These are phyloP conservation scores for Begonia peltatifolia DNA, from an alignment of 306 rosid species.

Conservation along the genomic window DNA sequence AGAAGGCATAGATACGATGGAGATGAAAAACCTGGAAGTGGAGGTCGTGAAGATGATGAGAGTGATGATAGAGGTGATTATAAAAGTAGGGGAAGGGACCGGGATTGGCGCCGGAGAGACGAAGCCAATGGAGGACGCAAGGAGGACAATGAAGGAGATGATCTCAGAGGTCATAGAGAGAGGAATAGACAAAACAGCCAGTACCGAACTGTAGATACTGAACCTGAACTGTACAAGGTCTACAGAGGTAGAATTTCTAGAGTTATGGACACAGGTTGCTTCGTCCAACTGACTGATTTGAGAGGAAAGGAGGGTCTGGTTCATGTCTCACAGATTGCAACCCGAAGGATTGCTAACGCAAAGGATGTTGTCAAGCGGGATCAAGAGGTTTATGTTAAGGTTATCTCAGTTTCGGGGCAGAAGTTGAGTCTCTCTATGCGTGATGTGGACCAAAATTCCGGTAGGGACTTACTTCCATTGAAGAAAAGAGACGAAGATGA, in stretches of 20 bases:
- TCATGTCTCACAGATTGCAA: conserved; percentile 79
- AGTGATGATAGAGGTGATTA: conserved; percentile 12
- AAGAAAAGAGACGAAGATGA: conserved; percentile 48
- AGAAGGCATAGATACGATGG: conserved; percentile 13
- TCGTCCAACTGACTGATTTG: conserved; percentile 57
- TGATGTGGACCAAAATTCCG: conserved; percentile 71
- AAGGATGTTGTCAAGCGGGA: conserved; percentile 78
- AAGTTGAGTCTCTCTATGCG: conserved; percentile 83
- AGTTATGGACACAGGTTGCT: conserved; percentile 82
- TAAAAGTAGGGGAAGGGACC: conserved; percentile 21
- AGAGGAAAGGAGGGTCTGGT: conserved; percentile 86
- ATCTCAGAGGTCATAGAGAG: conserved; percentile 21
- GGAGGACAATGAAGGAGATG: conserved; percentile 21
- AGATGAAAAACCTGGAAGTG: conserved; percentile 17
- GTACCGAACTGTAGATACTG: conserved; percentile 28
- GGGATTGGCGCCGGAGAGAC: conserved; percentile 20
- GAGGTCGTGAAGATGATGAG: conserved; percentile 13
- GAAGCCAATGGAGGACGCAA: conserved; percentile 19
- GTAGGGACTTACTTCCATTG: conserved; percentile 70
- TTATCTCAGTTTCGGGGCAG: conserved; percentile 58
- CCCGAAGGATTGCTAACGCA: conserved; percentile 54
- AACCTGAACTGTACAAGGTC: conserved; percentile 54
- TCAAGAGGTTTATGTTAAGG: conserved; percentile 73
- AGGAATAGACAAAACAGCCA: conserved; percentile 15
- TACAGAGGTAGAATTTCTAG: conserved; percentile 68